Evolutionary conservation across 2,329 filamentous ascomycete species (phyloP), one percentile per base, ranked within the genome.

Genomic region (Colletotrichum liaoningense): DNA sequence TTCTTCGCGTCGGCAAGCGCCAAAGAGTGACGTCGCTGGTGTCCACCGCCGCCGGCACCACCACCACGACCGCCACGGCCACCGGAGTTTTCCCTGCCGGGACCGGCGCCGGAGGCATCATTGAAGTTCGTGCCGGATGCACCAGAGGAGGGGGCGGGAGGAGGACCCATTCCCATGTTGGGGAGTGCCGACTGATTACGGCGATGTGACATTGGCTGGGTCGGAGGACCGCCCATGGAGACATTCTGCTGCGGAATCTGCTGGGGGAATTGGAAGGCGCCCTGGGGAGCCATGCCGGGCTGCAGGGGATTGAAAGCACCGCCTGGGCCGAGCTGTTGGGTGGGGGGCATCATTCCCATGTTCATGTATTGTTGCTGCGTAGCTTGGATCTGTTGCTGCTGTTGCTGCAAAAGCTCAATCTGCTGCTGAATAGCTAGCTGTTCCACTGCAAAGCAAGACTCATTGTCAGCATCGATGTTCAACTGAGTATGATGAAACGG

Each of bases 321-420:
- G 77, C 91, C 92, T 75, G 91, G 90, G 77, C 91, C 91, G 73
- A 98, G 88, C 76, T 83, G 78, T 85, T 98, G 96, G 79, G 94
- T 93, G 66, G 94, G 93, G 78, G 93, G 93, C 79, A 98, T 92
- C 90, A 98, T 95, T 83, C 95, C 95, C 94, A 98, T 95, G 84
- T 97, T 98, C 80, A 98, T 93, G 87, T 98, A 98, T 86, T 98
- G 96, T 85, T 98, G 95, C 81, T 98, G 95, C 76, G 95, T 97
- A 79, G 95, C 95, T 85, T 97, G 94, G 81, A 98, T 97, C 83
- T 98, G 95, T 84, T 98, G 95, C 83, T 98, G 97, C 84, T 98
- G 97, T 83, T 98, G 95, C 87, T 98, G 96, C 80, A 98, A 89
- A 81, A 97, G 90, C 86, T 98, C 96, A 81, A 98, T 98, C 86